Base-by-base conservation (phyloP, 257 asterid genomes). In the Nicotiana noctiflora region DNA sequence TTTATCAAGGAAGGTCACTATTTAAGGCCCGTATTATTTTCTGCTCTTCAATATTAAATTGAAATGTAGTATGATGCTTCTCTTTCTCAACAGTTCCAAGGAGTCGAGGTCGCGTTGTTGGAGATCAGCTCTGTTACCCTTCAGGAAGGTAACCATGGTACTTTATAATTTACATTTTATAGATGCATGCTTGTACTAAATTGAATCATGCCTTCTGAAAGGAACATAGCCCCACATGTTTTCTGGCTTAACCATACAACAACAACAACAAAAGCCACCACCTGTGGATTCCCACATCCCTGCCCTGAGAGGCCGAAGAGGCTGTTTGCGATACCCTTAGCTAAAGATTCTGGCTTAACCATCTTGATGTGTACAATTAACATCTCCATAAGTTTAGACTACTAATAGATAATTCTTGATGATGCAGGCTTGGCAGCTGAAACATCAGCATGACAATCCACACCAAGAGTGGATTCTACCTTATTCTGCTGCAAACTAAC, bases 351-450 rank as follows among this genome's bases (percentile, higher is more conserved):
- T n/a, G n/a, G n/a, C n/a, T 12, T 27, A 11, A 51, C 31, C 46
- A 44, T 57, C 9, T 80, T 13, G 27, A 12, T 14, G 27, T 11
- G 10, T 27, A 64, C 13, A 15, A 2, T 13, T 14, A 32, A 13
- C 34, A 79, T 37, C 29, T 57, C 65, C 62, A 37, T 82, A 29
- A n/a, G 19, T 19, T 83, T 14, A 15, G 3, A 15, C 46, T 51
- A 46, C 25, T 17, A 4, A 64, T 68, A 44, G 29, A 37, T n/a
- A 18, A 55, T 19, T 18, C 3, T 55, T 37, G 5, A 12, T 67
- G 66, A 64, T 72, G 86, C 91, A 89, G 97, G 93, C 87, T 31
- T 89, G 85, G 88, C 82, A 82, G 85, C 81, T 86, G 81, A 86
- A 87, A 70, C 87, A 83, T 80, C 84, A 77, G 44, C 82, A 77